Evolutionary conservation across 169 alveolate genomes (phyloP), one percentile per base, ranked within the genome.

Genomic region (Gregarina niphandrodes): DNA sequence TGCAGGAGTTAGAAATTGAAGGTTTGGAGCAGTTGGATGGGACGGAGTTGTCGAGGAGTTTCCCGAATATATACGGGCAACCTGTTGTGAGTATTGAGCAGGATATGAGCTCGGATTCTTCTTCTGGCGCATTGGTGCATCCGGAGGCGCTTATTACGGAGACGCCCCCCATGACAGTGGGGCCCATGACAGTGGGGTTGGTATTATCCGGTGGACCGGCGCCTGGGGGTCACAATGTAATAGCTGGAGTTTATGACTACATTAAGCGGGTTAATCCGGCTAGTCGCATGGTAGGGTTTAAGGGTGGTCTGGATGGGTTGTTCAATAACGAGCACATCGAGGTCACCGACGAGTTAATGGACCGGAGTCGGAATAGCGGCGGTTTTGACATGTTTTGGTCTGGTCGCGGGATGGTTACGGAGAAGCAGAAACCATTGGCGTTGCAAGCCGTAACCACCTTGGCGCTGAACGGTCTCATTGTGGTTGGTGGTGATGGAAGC

Each of bases 161-260:
- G n/a, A 26, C 9, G 9, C n/a, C 39, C 9, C 17, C 21, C 24
- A 6, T 16, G 17, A 3, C 3, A 5, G 17, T 6, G 12, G 9
- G 6, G 31, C 63, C 63, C 3, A 32, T 52, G 29, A 38, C 38
- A 18, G 54, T 87, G 5, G 97, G 95, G 9, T 74, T 82, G 29
- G 91, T 91, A 0, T 70, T 91, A 9, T 73, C 91, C 24, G 98
- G 98, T 20, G 98, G 98, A 2, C 93, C 93, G 44, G 98, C 98
- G 2, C 95, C 98, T 0, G 98, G 98, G 15, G 98, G 98, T 1
- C 98, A 91, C 63, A 87, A 87, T 53, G 98, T 91, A 18, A 84
- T 91, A 24, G 70, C 90, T 1, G 98, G 98, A 17, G 66, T 85
- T 1, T 87, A 62, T 50, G 98, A 89, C 45, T 84, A 74, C 57